Conservation (phyloP, 345 rosid species). For the Abelmoschus esculentus region DNA sequence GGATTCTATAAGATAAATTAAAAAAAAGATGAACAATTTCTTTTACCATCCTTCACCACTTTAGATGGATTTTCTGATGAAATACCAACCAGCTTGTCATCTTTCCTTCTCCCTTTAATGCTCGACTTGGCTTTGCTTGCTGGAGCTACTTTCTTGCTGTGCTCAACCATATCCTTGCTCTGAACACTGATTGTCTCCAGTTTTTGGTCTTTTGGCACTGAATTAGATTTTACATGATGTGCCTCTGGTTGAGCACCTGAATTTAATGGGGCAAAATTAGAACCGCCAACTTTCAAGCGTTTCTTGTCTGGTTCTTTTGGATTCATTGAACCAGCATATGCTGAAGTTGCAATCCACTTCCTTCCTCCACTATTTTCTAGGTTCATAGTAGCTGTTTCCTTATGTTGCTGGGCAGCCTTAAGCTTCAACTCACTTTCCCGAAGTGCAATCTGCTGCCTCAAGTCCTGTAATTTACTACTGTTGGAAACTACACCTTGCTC, state of each 20-base stretch:
- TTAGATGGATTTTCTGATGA: conserved; percentile 25
- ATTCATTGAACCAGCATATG: conserved; percentile 30
- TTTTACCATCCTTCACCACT: conserved; percentile 24
- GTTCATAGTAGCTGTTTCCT: conserved; percentile 35
- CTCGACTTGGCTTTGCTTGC: conserved; percentile 26
- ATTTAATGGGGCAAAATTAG: conserved; percentile 29
- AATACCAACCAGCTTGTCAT: conserved; percentile 27
- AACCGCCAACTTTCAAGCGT: conserved; percentile 41
- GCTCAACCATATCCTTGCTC: conserved; percentile 21
- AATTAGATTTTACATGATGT: conserved; percentile 23
- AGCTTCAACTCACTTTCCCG: conserved; percentile 78
- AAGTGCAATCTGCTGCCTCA: conserved; percentile 87
- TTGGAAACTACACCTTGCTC: conserved; percentile 37
- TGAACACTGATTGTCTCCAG: conserved; percentile 17
- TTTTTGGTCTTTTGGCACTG: conserved; percentile 23
- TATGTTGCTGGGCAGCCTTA: conserved; percentile 54
- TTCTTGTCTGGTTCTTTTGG: conserved; percentile 58
- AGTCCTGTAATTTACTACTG: conserved; percentile 53
- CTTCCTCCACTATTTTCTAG: conserved; percentile 24
- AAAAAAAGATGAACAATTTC: background rate
- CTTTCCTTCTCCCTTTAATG: conserved; percentile 28
- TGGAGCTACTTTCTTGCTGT: conserved; percentile 23
- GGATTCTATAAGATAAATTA: conserved; percentile 2
- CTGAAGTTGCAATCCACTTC: conserved; percentile 31
- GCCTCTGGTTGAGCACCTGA: conserved; percentile 23